Conservation (phyloP, 495 filamentous ascomycete genomes). For the Terfezia boudieri region DNA sequence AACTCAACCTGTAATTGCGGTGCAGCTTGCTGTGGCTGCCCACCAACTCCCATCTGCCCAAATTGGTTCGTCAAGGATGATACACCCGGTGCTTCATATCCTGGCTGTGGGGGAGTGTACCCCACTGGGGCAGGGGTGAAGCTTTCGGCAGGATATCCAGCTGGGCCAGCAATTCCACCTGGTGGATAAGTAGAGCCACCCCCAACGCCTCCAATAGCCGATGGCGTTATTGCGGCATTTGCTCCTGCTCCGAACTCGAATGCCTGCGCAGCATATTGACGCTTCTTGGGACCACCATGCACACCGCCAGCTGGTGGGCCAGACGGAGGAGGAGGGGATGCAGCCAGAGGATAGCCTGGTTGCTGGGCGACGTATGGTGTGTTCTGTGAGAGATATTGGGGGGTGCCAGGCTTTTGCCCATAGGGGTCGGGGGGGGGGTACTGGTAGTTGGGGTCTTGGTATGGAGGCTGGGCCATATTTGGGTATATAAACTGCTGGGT, state of each 20-base stretch:
- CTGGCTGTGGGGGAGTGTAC: conserved; percentile 31
- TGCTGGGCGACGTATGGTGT: conserved; percentile 22
- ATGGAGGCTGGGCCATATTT: conserved; percentile 3
- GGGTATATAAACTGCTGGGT: neutral
- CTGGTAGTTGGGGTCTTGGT: conserved; percentile 15
- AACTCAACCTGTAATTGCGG: conserved; percentile 24
- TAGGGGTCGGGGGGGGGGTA: conserved; percentile 21
- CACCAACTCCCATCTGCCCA: conserved; percentile 53
- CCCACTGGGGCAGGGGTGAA: conserved; percentile 25
- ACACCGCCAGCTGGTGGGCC: conserved; percentile 4
- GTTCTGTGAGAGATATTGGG: conserved; percentile 31
- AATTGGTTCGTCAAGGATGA: conserved; percentile 63
- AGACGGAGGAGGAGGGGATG: conserved; percentile 17
- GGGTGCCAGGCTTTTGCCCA: conserved; percentile 27
- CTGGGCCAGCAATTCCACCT: conserved; percentile 15
- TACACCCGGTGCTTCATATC: conserved; percentile 32
- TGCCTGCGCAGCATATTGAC: conserved; percentile 78
- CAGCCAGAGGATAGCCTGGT: conserved; percentile 22
- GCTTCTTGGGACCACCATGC: conserved; percentile 38
- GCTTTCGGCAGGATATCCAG: conserved; percentile 19
- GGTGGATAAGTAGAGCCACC: neutral
- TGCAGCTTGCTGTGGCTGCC: conserved; percentile 33
- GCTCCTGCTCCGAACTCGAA: conserved; percentile 82
- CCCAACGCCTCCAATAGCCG: no score
- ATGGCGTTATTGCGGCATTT: conserved; percentile 40